Base-by-base conservation (phyloP, 2,329 filamentous ascomycete species). In the Daldinia eschscholtzii region DNA sequence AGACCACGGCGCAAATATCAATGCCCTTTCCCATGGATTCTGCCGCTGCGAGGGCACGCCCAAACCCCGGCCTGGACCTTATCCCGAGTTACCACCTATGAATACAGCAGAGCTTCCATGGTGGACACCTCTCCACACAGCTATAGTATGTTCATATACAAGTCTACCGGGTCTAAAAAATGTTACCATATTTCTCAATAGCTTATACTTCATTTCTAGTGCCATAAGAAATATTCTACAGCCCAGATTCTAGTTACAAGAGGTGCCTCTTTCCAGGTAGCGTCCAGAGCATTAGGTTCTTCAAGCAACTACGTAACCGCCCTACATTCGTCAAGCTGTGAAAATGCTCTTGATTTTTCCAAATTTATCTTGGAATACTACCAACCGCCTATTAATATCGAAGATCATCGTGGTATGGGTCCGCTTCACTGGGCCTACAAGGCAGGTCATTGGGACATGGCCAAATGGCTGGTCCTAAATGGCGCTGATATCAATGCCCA, bases 71-170 rank as follows among this genome's bases (percentile, higher is more conserved):
- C 5, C 6, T 33, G 23, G 13, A 48, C 23, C 12, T 48, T 2
- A 6, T 10, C 6, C 2, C 4, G 26, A 23, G 7, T 10, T 35
- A 35, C 33, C 15, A 18, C 2, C 0, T 6, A 20, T 9, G 6
- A 20, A 62, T 12, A 13, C 12, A 4, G 4, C 1, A 6, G 55
- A 6, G 5, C 2, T n/a, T 20, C 48, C 55, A n/a, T 64, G 60
- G 56, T 67, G 60, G 65, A 67, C 44, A 56, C 65, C 65, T 60
- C 65, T 67, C 4, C 60, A 59, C n/a, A 67, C 60, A 33, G 65
- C 65, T 15, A 67, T 67, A 23, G 65, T 67, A 57, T 33, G 65
- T 58, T 39, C 15, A 52, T 52, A 15, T 5, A 30, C 7, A 18
- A 0, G 26, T 33, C 3, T 33, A 13, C 4, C 26, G 23, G 6